phyloP scores from a whole-genome alignment of 2,329 filamentous ascomycete genomes.

The Epichloe typhina region DNA sequence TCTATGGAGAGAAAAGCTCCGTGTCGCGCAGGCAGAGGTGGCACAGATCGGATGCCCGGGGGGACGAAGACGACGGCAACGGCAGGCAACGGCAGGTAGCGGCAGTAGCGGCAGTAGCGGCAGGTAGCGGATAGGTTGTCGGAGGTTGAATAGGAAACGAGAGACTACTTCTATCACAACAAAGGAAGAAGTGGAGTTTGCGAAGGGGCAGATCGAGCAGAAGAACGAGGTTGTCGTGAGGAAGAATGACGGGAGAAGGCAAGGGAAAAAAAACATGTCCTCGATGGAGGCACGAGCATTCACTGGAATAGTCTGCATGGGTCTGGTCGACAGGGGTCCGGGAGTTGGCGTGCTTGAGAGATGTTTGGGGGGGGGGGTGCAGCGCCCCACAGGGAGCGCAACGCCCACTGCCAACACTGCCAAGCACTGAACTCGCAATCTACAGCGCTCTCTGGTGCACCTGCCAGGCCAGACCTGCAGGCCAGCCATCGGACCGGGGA shows the following conservation, averaged over 20 bases:
- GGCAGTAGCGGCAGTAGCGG: no score
- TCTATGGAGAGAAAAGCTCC: not conserved
- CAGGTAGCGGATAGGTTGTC: not conserved
- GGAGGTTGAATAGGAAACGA: not conserved
- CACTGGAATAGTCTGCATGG: not conserved
- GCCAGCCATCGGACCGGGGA: no score
- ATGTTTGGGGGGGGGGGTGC: not conserved
- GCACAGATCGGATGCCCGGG: not conserved
- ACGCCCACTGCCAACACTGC: not conserved
- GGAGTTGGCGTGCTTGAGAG: not conserved
- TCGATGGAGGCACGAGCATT: not conserved
- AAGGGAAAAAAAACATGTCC: not conserved
- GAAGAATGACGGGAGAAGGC: not conserved
- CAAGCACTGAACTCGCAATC: not conserved
- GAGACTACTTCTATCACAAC: constrained; percentile 3
- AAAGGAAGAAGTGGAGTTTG: not conserved
- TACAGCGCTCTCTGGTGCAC: not conserved
- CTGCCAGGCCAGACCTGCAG: no score
- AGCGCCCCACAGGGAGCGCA: not conserved
- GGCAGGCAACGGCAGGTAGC: not conserved
- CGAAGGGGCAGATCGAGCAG: not conserved
- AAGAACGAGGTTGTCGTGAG: not conserved
- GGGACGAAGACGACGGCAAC: not conserved
- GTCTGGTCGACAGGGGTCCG: not conserved
- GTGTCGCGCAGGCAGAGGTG: not conserved